Base-by-base conservation (phyloP, 352 stramenopile species). In the Phytophthora pinifolia region DNA sequence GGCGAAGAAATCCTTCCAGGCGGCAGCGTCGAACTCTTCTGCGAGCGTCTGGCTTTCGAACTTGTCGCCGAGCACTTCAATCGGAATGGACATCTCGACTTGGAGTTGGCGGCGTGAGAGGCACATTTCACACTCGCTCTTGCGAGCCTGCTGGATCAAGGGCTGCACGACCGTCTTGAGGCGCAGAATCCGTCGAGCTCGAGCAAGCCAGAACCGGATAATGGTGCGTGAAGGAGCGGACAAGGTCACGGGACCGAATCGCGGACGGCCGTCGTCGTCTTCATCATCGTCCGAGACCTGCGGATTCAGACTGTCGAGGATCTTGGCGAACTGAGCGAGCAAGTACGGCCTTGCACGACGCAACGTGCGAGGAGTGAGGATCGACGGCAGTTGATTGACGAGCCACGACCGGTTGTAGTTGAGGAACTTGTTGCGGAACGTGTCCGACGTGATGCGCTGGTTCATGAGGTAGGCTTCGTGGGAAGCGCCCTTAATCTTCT, bases 371-470 rank as follows among this genome's bases (percentile, higher is more conserved):
- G 96, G 96, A 33, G 96, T 99, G 0, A 99, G 70, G 48, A 99
- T 97, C 29, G 86, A 93, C 10, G 96, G 96, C 12, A 99, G 75
- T 50, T 99, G 91, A 17, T 83, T 77, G n/a, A 99, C 87, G 37
- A 99, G 82, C 96, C 96, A 99, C n/a, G 88, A 83, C 4, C 94
- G 80, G 55, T 99, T 99, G 80, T 99, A 98, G 63, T 97, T 92
- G 15, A 99, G 79, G 65, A 99, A 99, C 63, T 98, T 98, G 74
- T 96, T 97, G 12, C 96, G 88, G 67, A 99, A 99, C 5, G 94
- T 98, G 52, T 99, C 96, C 13, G 78, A 95, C 17, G 94, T 97
- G 58, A 99, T 97, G 12, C 89, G 79, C 69, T 98, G 92, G 68
- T 99, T 98, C 92, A 99, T 98, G 59, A 98, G 55, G 62, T 97